These are phyloP conservation scores for Ambrosia artemisiifolia DNA, from an alignment of 129 eudicot genomes.

Conservation along the genomic window DNA sequence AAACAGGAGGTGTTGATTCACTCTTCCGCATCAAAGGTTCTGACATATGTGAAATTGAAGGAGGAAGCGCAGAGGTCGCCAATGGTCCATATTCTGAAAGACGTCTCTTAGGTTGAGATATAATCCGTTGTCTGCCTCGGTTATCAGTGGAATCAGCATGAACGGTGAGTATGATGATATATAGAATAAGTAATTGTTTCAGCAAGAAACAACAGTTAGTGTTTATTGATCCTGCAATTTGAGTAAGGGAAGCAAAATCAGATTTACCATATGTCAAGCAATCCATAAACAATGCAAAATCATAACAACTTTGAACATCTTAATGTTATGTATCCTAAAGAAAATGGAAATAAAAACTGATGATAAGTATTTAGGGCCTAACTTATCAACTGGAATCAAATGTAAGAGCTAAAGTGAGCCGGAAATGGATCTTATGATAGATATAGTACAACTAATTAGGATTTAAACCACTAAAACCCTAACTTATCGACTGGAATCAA, in stretches of 20 bases:
- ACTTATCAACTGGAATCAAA: too few species aligned
- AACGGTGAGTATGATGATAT: slow-evolving; percentile 22
- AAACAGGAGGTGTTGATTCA: slow-evolving; percentile 37
- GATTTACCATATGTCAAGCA: neutral
- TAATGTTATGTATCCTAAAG: neutral
- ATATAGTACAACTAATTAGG: too few species aligned
- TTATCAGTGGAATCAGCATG: slow-evolving; percentile 39
- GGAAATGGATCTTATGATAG: too few species aligned
- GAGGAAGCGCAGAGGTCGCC: slow-evolving; percentile 43
- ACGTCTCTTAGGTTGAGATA: slow-evolving; percentile 33
- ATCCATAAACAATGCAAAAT: neutral
- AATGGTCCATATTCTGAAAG: slow-evolving; percentile 41
- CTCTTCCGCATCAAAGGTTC: slow-evolving; percentile 44
- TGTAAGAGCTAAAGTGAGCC: too few species aligned
- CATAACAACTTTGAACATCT: neutral
- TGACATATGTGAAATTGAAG: slow-evolving; percentile 44
- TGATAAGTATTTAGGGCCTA: neutral
- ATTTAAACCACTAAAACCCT: too few species aligned
- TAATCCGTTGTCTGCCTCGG: slow-evolving; percentile 26
- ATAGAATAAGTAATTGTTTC: slow-evolving; percentile 46
- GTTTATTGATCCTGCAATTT: slow-evolving; percentile 49
- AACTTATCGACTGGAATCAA: too few species aligned
- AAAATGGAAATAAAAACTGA: neutral
- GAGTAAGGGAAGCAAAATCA: slow-evolving; percentile 13
- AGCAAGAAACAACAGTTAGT: slow-evolving; percentile 29